Conservation (phyloP, 306 rosid species). For the Cucurbita maxima region DNA sequence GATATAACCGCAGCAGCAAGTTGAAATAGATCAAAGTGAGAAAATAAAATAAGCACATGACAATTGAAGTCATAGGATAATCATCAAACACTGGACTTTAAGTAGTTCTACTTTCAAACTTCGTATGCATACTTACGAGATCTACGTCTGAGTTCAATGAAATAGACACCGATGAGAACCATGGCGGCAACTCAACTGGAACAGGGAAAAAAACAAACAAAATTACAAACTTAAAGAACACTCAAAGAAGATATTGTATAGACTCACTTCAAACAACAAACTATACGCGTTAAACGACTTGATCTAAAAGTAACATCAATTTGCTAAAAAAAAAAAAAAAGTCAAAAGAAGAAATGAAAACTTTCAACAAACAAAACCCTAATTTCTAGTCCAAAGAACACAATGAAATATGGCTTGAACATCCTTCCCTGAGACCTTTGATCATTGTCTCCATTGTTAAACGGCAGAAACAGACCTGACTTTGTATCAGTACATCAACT, state of each 20-base stretch:
- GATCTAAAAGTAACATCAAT: background rate
- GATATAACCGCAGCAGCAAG: conserved; percentile 6
- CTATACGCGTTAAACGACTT: background rate
- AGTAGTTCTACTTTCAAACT: background rate
- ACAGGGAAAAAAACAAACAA: conserved; percentile 23
- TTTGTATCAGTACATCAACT: background rate
- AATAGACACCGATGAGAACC: conserved; percentile 76
- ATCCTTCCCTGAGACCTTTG: background rate
- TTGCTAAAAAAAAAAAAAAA: background rate
- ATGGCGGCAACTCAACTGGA: conserved; percentile 82
- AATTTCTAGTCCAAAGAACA: background rate
- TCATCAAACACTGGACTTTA: background rate
- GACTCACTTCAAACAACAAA: background rate
- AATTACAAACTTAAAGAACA: conserved; percentile 21
- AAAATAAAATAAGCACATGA: conserved; percentile 2
- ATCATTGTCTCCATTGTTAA: background rate
- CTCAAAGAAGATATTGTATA: no score
- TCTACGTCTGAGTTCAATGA: conserved; percentile 59
- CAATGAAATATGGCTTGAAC: background rate
- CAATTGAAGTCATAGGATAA: background rate
- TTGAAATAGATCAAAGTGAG: conserved; percentile 2
- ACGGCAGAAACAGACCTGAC: background rate
- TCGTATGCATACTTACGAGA: conserved; percentile 45
- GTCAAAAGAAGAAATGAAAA: background rate
- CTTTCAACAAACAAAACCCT: background rate